A percentile compares a stretch with the other conserved stretches of the same genome.
Conservation (phyloP, 805 yeast species). For the Teunomyces gatunensis region DNA sequence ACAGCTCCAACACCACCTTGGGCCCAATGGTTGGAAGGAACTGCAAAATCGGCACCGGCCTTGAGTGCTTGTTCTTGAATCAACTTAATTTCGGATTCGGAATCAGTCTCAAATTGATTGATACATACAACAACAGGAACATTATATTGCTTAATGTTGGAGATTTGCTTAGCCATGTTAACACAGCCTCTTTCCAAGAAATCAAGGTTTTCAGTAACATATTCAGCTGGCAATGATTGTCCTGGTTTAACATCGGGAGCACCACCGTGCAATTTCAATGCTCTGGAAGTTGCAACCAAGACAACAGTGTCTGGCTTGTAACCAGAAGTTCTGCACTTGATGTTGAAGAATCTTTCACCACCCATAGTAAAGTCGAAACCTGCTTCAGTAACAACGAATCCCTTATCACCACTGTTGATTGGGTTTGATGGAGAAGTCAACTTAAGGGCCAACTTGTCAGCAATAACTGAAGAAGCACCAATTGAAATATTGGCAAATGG, state of each 20-base stretch:
- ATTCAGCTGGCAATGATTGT: slow-evolving; percentile 76
- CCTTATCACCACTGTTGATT: slow-evolving; percentile 48
- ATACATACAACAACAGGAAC: slow-evolving; percentile 94
- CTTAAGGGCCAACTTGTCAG: slow-evolving; percentile 90
- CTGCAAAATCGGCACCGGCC: slow-evolving; percentile 95
- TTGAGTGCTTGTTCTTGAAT: slow-evolving; percentile 75
- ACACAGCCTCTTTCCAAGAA: slow-evolving; percentile 76
- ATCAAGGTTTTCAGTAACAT: slow-evolving; percentile 77
- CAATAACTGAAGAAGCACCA: slow-evolving; percentile 93
- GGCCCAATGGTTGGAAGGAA: slow-evolving; percentile 91
- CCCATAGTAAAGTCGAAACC: slow-evolving; percentile 99
- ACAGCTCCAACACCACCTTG: slow-evolving; percentile 92
- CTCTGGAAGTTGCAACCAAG: slow-evolving; percentile 93
- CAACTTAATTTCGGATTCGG: slow-evolving; percentile 73
- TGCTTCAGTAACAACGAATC: slow-evolving; percentile 95
- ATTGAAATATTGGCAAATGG: slow-evolving; percentile 97
- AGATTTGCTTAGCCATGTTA: slow-evolving; percentile 86
- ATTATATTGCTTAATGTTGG: slow-evolving; percentile 79
- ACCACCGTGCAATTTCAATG: slow-evolving; percentile 96
- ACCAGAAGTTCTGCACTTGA: slow-evolving; percentile 92
- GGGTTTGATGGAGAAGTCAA: slow-evolving; percentile 58
- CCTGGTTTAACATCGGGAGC: slow-evolving; percentile 97
- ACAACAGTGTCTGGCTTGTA: slow-evolving; percentile 86
- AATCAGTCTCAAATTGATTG: slow-evolving; percentile 81
- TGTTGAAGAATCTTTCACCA: slow-evolving; percentile 94